Conservation (phyloP, 768 basidiomycete species). For the Gloeopeniophorella convolvens region DNA sequence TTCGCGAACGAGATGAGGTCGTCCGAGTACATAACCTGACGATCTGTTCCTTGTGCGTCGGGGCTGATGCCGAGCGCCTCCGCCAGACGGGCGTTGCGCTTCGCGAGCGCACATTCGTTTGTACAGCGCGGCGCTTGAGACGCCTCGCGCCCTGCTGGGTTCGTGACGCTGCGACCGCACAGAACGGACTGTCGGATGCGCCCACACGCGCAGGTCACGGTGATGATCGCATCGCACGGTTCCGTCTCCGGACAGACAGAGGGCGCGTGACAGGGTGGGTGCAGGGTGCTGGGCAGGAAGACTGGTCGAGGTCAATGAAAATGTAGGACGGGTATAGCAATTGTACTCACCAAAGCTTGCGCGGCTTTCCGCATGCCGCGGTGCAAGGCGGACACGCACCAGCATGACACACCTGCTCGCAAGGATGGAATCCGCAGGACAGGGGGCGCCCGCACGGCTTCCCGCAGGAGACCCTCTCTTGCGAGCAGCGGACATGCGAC, state of each 20-base stretch:
- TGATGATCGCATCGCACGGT: constrained; percentile 64
- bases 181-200: constrained; percentile 65
- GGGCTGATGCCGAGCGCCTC: constrained; percentile 84
- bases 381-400: constrained; percentile 76
- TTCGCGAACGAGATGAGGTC: constrained; percentile 59
- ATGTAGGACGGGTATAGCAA: background rate
- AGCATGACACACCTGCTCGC: constrained; percentile 75
- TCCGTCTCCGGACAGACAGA: constrained; percentile 73
- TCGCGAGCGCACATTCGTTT: constrained; percentile 75
- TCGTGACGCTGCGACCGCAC: constrained; percentile 57
- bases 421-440: constrained; percentile 84
- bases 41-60: constrained; percentile 36
- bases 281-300: constrained; percentile 72
- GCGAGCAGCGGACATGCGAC: constrained; percentile 82
- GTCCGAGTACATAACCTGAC: constrained; percentile 47
- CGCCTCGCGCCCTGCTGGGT: constrained; percentile 38
- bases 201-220: constrained; percentile 76
- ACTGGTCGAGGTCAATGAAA: constrained; percentile 29
- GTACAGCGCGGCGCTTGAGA: constrained; percentile 59
- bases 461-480: constrained; percentile 85
- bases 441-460: constrained; percentile 72
- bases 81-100: constrained; percentile 83
- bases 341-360: constrained; percentile 67
- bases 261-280: constrained; percentile 83
- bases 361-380: constrained; percentile 76